Base-by-base conservation (phyloP, 2,329 filamentous ascomycete species). In the Talaromyces sp. region DNA sequence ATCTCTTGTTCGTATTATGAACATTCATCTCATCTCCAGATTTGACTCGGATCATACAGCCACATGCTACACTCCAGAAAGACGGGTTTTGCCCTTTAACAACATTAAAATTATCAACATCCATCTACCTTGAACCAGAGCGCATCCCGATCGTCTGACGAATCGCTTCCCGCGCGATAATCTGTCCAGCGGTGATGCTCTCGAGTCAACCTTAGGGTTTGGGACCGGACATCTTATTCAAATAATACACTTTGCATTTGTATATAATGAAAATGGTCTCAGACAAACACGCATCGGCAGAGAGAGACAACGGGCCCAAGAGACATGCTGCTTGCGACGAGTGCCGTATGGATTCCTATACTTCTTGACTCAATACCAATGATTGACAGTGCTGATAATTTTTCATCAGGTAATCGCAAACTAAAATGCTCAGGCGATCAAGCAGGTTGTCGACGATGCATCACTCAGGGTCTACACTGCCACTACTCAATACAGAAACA, bases 251-350 rank as follows among this genome's bases (percentile, higher is more conserved):
- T 14, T 31, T 39, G 33, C 22, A 7, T 7, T 16, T 52, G 8
- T 33, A 19, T 54, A 22, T 50, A 24, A 19, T 31, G 39, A 57
- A 27, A 52, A 62, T 65, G 59, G 22, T 19, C 1, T 50, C 64
- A 22, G 13, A 13, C n/a, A 48, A 52, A 16, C 39, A 37, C 35
- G 6, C 37, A 31, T 66, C 45, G 4, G 52, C 67, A 57, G 62
- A 60, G 50, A 43, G 63, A 13, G 71, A 73, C 37, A 70, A 68
- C 57, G 65, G 67, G 22, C 67, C 72, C n/a, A 82, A 82, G 64
- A 74, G 76, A 69, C 80, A 82, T 72, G 74, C 80, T 43, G 81
- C 81, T 52, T 82, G 81, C 68, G 81, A 82, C 68, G 81, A 82
- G 67, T 82, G 81, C 69, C 76, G 81, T 82, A 77, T 68, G 79